phyloP scores from a whole-genome alignment of 441 rosid genomes.

The Arabidopsis hybrid region DNA sequence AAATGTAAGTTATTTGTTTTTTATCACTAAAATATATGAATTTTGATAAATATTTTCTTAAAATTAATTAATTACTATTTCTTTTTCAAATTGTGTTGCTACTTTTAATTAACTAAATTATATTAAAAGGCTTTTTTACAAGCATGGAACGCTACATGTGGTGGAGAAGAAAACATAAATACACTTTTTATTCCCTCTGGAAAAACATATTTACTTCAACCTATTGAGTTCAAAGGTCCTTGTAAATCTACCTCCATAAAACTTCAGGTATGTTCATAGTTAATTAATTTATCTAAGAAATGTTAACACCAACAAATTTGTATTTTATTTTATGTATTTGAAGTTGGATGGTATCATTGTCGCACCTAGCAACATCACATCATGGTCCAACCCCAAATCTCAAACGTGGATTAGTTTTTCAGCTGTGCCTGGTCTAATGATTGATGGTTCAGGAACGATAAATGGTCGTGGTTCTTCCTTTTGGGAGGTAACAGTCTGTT shows the following conservation, averaged over 20 bases:
- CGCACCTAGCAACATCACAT: constrained; percentile 23
- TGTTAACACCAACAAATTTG: not conserved
- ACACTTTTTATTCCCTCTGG: constrained; percentile 21
- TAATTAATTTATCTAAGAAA: not conserved
- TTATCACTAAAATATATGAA: not conserved
- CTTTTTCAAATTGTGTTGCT: not conserved
- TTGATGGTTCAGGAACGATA: constrained; percentile 34
- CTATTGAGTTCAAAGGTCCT: constrained; percentile 25
- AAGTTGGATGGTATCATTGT: constrained; percentile 35
- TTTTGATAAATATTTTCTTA: not conserved
- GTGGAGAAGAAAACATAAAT: not conserved
- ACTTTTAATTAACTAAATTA: not conserved
- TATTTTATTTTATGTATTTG: not conserved
- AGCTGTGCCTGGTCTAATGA: not conserved
- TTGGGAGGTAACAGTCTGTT: constrained; percentile 27
- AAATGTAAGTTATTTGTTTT: not conserved
- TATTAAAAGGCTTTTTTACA: constrained; percentile 27
- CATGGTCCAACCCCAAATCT: constrained; percentile 21
- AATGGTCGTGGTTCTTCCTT: constrained; percentile 38
- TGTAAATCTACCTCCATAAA: constrained; percentile 23
- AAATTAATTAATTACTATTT: not conserved
- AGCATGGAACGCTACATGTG: constrained; percentile 35
- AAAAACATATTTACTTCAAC: constrained; percentile 29
- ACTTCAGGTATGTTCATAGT: constrained; percentile 18
- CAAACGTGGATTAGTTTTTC: constrained; percentile 14